Conservation (phyloP, 768 basidiomycete species). For the Amanita subjunquillea region DNA sequence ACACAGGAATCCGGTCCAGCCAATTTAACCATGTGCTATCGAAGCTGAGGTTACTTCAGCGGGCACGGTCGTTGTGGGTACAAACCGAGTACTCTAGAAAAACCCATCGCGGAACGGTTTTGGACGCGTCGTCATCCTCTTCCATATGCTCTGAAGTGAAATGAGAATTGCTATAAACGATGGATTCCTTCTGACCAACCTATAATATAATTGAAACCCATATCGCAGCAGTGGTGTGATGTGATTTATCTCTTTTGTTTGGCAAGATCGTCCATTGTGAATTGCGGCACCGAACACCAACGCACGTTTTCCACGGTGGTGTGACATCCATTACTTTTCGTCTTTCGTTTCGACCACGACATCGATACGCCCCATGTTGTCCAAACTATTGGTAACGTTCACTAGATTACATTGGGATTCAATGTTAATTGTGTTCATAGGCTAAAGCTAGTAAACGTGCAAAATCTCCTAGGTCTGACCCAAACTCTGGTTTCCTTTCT, state of each 20-base stretch:
- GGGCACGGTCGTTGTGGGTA: slow-evolving; percentile 1
- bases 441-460: too few relatives aligned
- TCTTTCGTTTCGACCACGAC: too few relatives aligned
- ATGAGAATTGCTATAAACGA: not conserved
- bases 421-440: too few relatives aligned
- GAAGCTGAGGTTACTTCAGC: not conserved
- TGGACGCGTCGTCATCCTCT: slow-evolving; percentile 71
- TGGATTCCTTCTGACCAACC: not conserved
- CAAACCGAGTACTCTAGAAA: slow-evolving; percentile 80
- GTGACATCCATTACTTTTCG: too few relatives aligned
- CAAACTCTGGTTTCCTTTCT: too few relatives aligned
- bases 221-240: not conserved
- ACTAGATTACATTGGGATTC: too few relatives aligned
- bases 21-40: slow-evolving; percentile 75
- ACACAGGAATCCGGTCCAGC: slow-evolving; percentile 58
- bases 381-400: too few relatives aligned
- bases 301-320: too few relatives aligned
- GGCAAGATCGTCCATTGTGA: not conserved
- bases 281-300: too few relatives aligned
- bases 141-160: slow-evolving; percentile 80
- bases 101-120: slow-evolving; percentile 81
- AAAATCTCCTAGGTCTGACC: too few relatives aligned
- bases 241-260: not conserved
- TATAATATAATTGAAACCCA: slow-evolving; percentile 6
- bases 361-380: too few relatives aligned